A percentile compares a stretch with the other conserved stretches of the same genome.
Conservation (phyloP, 2,329 filamentous ascomycete genomes). For the Colletotrichum sp. region DNA sequence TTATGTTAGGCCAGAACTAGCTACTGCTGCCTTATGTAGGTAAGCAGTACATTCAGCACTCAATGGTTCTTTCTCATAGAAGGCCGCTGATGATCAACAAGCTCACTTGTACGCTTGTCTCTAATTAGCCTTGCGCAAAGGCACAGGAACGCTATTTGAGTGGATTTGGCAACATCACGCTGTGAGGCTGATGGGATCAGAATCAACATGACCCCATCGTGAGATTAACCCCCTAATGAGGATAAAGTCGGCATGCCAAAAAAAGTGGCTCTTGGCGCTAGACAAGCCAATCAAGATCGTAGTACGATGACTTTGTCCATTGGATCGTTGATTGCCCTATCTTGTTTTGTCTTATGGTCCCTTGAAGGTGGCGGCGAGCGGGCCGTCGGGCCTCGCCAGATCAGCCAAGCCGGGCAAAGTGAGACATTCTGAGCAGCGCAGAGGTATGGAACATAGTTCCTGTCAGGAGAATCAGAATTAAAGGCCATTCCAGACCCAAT, state of each 20-base stretch:
- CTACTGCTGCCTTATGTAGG: background rate
- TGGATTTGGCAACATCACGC: background rate
- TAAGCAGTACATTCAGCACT: no score
- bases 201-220: background rate
- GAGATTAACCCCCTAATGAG: background rate
- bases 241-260: rapidly evolving
- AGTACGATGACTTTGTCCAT: rapidly evolving
- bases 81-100: no score
- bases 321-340: background rate
- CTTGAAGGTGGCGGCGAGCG: background rate
- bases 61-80: no score
- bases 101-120: background rate
- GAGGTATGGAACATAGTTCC: background rate
- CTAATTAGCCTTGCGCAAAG: background rate
- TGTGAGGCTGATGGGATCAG: background rate
- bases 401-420: background rate
- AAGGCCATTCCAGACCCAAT: background rate
- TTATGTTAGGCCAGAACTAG: background rate
- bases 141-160: background rate
- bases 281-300: background rate
- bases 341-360: background rate
- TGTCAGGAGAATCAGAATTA: background rate
- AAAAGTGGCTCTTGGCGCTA: background rate
- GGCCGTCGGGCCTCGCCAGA: background rate
- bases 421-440: background rate